These are phyloP conservation scores for Pestalotiopsis sp. DNA, from an alignment of 2,329 filamentous ascomycete species.

Conservation along the genomic window DNA sequence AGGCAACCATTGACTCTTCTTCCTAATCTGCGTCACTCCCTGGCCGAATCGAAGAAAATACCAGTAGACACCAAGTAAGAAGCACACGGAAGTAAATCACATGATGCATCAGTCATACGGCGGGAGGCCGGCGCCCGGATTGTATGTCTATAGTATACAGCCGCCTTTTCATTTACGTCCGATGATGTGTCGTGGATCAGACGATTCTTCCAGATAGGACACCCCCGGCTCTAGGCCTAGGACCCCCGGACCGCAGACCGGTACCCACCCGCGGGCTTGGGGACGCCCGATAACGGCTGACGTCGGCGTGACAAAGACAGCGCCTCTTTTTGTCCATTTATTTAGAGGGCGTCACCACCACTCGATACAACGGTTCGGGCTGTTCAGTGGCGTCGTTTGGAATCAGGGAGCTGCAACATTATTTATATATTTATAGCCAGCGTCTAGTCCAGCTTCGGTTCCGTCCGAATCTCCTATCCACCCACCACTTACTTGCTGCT, in stretches of 20 bases:
- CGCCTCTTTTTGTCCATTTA: neutral
- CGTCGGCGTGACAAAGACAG: neutral
- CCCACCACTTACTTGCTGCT: too few relatives aligned
- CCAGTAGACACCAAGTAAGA: too few relatives aligned
- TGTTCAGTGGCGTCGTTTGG: neutral
- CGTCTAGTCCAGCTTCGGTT: neutral
- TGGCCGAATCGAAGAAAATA: too few relatives aligned
- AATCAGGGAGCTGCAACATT: neutral
- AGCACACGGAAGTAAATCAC: too few relatives aligned
- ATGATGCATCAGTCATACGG: too few relatives aligned
- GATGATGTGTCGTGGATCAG: neutral
- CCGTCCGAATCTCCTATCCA: neutral
- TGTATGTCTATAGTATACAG: neutral
- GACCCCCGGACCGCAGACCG: neutral
- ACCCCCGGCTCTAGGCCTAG: neutral
- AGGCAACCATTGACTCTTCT: too few relatives aligned
- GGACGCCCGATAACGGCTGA: neutral
- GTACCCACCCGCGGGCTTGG: neutral
- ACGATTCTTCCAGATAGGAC: neutral
- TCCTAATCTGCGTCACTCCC: too few relatives aligned
- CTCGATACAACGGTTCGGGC: neutral
- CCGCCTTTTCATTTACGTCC: neutral
- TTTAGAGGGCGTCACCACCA: neutral
- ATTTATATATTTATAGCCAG: neutral
- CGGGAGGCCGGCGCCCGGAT: neutral